Conservation (phyloP, 129 eudicot species). For the Tagetes erecta region DNA sequence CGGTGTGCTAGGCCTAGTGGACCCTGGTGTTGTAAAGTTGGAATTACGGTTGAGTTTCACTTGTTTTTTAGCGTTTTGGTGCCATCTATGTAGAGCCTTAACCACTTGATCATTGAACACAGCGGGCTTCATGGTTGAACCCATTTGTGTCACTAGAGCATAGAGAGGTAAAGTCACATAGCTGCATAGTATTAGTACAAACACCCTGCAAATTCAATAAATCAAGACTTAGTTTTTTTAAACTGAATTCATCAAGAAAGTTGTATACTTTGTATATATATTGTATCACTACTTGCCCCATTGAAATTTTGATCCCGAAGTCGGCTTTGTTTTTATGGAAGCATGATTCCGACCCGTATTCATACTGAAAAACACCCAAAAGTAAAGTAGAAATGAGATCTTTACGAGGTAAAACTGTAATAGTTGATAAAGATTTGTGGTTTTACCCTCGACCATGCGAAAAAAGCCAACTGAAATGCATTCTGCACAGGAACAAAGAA, state of each 20-base stretch:
- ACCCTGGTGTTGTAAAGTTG: constrained; percentile 34
- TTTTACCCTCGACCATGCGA: constrained; percentile 63
- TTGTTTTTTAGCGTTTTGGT: constrained; percentile 58
- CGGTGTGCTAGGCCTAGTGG: constrained; percentile 44
- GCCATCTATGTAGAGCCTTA: constrained; percentile 57
- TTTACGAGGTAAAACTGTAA: neutral
- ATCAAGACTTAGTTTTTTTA: neutral
- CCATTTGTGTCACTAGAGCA: constrained; percentile 70
- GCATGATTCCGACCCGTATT: constrained; percentile 55
- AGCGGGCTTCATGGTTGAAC: constrained; percentile 56
- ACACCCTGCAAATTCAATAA: constrained; percentile 38
- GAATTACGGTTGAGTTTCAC: constrained; percentile 43
- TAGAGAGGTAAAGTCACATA: constrained; percentile 72
- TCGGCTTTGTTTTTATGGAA: constrained; percentile 46
- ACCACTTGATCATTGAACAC: constrained; percentile 48
- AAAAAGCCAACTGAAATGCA: constrained; percentile 76
- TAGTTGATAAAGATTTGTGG: neutral
- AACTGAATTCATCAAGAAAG: neutral
- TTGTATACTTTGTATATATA: neutral
- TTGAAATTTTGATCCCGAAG: constrained; percentile 45
- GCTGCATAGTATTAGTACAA: constrained; percentile 56
- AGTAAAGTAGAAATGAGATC: neutral
- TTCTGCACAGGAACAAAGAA: constrained; percentile 41
- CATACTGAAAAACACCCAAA: constrained; percentile 31
- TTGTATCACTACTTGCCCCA: constrained; percentile 39